These are phyloP conservation scores for Rasamsonia emersonii DNA, from an alignment of 2,329 filamentous ascomycete genomes.

Conservation along the genomic window DNA sequence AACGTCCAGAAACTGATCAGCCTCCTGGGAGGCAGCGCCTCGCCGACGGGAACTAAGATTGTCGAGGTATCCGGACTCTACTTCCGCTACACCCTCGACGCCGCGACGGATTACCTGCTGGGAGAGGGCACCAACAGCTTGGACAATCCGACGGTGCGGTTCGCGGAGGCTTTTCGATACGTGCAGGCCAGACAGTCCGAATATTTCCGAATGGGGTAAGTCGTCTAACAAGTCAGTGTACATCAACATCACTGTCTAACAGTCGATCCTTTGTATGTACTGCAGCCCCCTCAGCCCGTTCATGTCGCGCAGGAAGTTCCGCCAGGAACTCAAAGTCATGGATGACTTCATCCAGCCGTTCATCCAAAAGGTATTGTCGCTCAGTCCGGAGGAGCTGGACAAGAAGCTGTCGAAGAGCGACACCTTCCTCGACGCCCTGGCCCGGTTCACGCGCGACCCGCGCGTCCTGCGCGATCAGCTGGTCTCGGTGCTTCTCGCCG, in stretches of 20 bases:
- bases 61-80: constrained; percentile 56
- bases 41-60: constrained; percentile 57
- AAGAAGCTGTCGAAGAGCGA: constrained; percentile 50
- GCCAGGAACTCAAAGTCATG: constrained; percentile 56
- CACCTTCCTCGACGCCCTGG: constrained; percentile 55
- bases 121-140: constrained; percentile 56
- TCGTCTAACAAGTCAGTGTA: neutral
- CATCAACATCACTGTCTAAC: neutral
- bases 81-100: constrained; percentile 61
- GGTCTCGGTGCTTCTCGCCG: constrained; percentile 72
- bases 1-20: constrained; percentile 60
- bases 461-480: constrained; percentile 73
- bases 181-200: constrained; percentile 67
- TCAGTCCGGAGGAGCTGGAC: constrained; percentile 63
- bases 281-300: constrained; percentile 51
- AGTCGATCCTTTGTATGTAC: constrained; percentile 6
- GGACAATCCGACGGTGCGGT: constrained; percentile 53
- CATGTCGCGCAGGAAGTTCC: constrained; percentile 58
- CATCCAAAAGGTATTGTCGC: constrained; percentile 63
- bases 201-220: constrained; percentile 68
- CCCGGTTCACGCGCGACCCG: constrained; percentile 60
- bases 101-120: constrained; percentile 70
- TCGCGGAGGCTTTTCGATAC: constrained; percentile 67
- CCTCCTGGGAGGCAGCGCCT: constrained; percentile 50
- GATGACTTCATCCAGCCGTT: constrained; percentile 69